Conservation (phyloP, 2,329 filamentous ascomycete genomes). For the Conoideocrella luteorostrata region DNA sequence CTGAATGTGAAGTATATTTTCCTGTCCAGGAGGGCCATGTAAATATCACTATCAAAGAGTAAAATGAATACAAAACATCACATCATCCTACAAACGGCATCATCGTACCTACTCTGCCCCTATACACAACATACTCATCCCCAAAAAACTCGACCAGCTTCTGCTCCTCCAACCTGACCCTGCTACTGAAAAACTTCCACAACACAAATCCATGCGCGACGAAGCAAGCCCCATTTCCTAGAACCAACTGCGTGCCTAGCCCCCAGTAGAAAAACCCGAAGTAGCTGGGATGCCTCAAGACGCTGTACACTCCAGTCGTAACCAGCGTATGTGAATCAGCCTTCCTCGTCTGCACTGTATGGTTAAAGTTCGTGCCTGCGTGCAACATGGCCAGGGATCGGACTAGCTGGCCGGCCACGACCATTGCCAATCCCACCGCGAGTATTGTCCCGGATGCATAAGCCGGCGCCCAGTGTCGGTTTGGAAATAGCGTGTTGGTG, state of each 20-base stretch:
- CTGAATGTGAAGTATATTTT: no score
- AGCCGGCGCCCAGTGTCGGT: conserved; percentile 38
- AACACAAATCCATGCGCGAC: conserved; percentile 66
- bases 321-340: conserved; percentile 70
- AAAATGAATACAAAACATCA: no score
- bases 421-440: conserved; percentile 55
- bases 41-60: no score
- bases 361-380: conserved; percentile 88
- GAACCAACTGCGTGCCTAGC: conserved; percentile 82
- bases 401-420: conserved; percentile 65
- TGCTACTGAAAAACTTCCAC: conserved; percentile 74
- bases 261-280: conserved; percentile 99
- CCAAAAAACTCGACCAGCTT: conserved; percentile 78
- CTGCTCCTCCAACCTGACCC: conserved; percentile 74
- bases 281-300: conserved; percentile 81
- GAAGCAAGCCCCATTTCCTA: conserved; percentile 79
- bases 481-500: conserved; percentile 50
- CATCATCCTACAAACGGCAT: conserved; percentile 62
- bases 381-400: conserved; percentile 83
- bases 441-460: conserved; percentile 35
- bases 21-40: no score
- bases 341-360: conserved; percentile 68
- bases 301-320: conserved; percentile 69
- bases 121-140: conserved; percentile 71
- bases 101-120: conserved; percentile 61